Base-by-base conservation (phyloP, 129 eudicot species). In the Pittosporum tobira region DNA sequence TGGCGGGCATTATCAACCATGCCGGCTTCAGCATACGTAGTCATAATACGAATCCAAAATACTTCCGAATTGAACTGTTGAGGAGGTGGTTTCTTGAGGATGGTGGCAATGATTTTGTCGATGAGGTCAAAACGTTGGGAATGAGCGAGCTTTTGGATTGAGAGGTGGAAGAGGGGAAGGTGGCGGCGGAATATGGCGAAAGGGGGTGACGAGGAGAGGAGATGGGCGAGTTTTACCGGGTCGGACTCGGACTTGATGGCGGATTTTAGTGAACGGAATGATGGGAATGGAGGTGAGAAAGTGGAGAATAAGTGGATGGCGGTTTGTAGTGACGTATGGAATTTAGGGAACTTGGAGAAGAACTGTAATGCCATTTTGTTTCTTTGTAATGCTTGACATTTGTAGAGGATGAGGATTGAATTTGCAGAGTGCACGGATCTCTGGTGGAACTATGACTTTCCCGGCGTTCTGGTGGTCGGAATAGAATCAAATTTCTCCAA, bases 1-100 rank as follows among this genome's bases (percentile, higher is more conserved):
- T 69, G 63, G 70, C 69, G 77, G 47, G 84, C 80, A 70, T 70
- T 66, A 37, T 74, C 84, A 27, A 70, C 59, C 84, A 78, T 74
- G 2, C 80, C 80, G n/a, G 71, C 77, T 46, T 78, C 71, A 1
- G 77, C 75, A 53, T 78, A 78, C 30, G 74, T 50, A 65, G 62
- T 74, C 15, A 64, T 69, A n/a, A 78, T 42, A 29, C 79, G 63
- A 62, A 65, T 68, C 77, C 79, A 73, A 20, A 73, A 73, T 10
- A 67, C 73, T 71, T 78, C 84, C 15, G 71, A 65, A 14, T 62
- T 63, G 14, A 78, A 67, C 60, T 66, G 73, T 4, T 54, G 20
- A 10, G 67, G 27, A 13, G 74, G 69, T 1, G 77, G 63, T 18
- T 20, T 19, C 16, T 18, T 12, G 51, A 77, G 40, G 11, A 73